Evolutionary conservation across 2,329 filamentous ascomycete genomes (phyloP).

Genomic region (Colletotrichum sp.): DNA sequence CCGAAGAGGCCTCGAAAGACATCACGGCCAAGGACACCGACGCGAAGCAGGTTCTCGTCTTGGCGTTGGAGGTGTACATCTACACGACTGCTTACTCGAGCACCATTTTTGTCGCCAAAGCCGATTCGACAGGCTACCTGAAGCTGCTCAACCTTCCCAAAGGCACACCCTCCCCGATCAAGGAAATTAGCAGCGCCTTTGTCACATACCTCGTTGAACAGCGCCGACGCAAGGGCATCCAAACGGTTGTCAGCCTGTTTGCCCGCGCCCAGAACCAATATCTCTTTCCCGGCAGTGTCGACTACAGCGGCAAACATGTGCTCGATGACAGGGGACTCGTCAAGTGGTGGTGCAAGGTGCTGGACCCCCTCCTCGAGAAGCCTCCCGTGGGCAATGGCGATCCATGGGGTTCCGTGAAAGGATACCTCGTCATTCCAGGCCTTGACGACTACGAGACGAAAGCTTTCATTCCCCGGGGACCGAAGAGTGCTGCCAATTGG

Average conservation of each 20-base stretch:
- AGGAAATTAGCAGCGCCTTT: slow-evolving; percentile 76
- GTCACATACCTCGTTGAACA: slow-evolving; percentile 75
- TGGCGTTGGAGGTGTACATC: slow-evolving; percentile 86
- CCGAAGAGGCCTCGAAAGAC: slow-evolving; percentile 26
- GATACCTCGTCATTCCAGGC: slow-evolving; percentile 86
- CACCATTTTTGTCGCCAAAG: slow-evolving; percentile 94
- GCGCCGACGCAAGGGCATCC: slow-evolving; percentile 67
- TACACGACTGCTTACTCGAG: slow-evolving; percentile 83
- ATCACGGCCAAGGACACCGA: slow-evolving; percentile 19
- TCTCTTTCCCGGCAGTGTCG: slow-evolving; percentile 88
- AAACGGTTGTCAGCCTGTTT: slow-evolving; percentile 85
- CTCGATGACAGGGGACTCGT: slow-evolving; percentile 89
- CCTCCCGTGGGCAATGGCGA: slow-evolving; percentile 38
- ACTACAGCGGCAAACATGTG: slow-evolving; percentile 87
- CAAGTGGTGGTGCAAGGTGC: slow-evolving; percentile 92
- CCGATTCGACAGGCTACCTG: slow-evolving; percentile 92
- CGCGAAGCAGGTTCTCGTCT: slow-evolving; percentile 66
- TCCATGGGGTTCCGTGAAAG: slow-evolving; percentile 61
- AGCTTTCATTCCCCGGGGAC: slow-evolving; percentile 72
- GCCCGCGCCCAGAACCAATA: slow-evolving; percentile 93
- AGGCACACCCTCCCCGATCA: slow-evolving; percentile 73
- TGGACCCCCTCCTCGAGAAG: slow-evolving; percentile 74
- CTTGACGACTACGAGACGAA: slow-evolving; percentile 81
- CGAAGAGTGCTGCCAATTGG: slow-evolving; percentile 61
- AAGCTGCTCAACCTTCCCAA: slow-evolving; percentile 67